Evolutionary conservation across 306 rosid genomes (phyloP).

Genomic region (Arachis stenosperma): DNA sequence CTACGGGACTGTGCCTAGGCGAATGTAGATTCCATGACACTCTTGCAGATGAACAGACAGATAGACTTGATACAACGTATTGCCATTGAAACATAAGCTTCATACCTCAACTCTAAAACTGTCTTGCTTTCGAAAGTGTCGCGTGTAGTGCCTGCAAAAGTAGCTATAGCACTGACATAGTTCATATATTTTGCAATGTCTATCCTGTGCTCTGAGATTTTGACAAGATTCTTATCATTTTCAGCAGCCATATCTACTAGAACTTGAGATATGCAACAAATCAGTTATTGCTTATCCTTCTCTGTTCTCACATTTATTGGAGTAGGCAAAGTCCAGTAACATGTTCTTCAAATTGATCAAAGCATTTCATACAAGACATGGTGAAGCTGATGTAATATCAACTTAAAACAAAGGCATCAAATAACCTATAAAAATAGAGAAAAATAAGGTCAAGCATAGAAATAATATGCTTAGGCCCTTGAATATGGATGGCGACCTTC

Average conservation of each 20-base stretch:
- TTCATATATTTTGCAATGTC: conserved; percentile 68
- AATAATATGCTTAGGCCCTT: neutral
- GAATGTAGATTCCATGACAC: conserved; percentile 78
- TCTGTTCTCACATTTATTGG: conserved; percentile 8
- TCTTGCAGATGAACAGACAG: conserved; percentile 79
- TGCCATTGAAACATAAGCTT: conserved; percentile 92
- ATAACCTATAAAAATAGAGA: conserved; percentile 4
- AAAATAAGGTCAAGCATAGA: conserved; percentile 5
- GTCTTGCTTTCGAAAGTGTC: conserved; percentile 80
- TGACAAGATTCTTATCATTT: conserved; percentile 63
- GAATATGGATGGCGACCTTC: neutral
- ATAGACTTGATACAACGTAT: conserved; percentile 64
- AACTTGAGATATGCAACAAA: neutral
- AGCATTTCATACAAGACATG: conserved; percentile 20
- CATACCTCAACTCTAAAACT: conserved; percentile 80
- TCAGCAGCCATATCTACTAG: conserved; percentile 59
- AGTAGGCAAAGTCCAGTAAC: conserved; percentile 13
- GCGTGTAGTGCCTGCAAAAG: conserved; percentile 88
- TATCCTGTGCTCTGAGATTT: conserved; percentile 69
- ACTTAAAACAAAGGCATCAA: conserved; percentile 30
- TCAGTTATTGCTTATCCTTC: neutral
- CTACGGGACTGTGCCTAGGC: conserved; percentile 80
- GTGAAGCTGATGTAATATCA: conserved; percentile 4
- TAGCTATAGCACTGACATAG: conserved; percentile 76
- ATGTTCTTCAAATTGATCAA: conserved; percentile 23